A percentile compares a stretch with the other conserved stretches of the same genome.
Evolutionary conservation across 495 filamentous ascomycete species (phyloP).

Genomic region (Penicillium daleae): DNA sequence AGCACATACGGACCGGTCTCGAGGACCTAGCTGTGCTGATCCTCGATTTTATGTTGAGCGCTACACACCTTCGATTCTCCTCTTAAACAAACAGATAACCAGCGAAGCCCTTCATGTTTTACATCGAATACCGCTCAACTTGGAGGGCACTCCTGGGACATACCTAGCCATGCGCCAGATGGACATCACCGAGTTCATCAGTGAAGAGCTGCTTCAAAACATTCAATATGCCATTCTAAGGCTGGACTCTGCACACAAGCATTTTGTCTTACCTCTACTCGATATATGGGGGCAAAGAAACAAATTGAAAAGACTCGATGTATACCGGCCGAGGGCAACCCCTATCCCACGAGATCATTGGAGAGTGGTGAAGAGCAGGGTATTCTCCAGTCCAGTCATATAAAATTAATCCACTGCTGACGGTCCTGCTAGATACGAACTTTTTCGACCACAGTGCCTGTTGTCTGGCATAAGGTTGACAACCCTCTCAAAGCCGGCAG

Average conservation of each 20-base stretch:
- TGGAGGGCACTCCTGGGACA: slow-evolving; percentile 20
- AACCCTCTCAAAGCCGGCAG: slow-evolving; percentile 3
- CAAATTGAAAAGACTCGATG: slow-evolving; percentile 21
- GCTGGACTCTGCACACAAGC: slow-evolving; percentile 17
- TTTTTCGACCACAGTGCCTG: slow-evolving; percentile 5
- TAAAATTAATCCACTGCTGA: neutral
- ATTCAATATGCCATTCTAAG: slow-evolving; percentile 17
- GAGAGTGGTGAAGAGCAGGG: slow-evolving; percentile 19
- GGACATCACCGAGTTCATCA: slow-evolving; percentile 29
- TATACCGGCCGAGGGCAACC: slow-evolving; percentile 16
- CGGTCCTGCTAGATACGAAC: neutral
- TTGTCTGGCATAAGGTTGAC: slow-evolving; percentile 15
- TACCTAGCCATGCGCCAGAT: slow-evolving; percentile 27
- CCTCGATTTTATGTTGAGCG: slow-evolving; percentile 20
- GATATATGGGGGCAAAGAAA: slow-evolving; percentile 28
- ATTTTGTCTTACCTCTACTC: slow-evolving; percentile 23
- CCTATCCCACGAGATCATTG: slow-evolving; percentile 11
- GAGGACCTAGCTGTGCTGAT: slow-evolving; percentile 14
- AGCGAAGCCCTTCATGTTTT: slow-evolving; percentile 24
- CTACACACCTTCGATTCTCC: slow-evolving; percentile 24
- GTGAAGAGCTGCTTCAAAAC: slow-evolving; percentile 24
- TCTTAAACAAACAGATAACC: slow-evolving; percentile 25
- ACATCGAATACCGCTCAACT: slow-evolving; percentile 22
- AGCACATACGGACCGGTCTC: slow-evolving; percentile 15
- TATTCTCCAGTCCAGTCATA: neutral